These are phyloP conservation scores for Didymella exigua DNA, from an alignment of 2,329 filamentous ascomycete species.

Conservation along the genomic window DNA sequence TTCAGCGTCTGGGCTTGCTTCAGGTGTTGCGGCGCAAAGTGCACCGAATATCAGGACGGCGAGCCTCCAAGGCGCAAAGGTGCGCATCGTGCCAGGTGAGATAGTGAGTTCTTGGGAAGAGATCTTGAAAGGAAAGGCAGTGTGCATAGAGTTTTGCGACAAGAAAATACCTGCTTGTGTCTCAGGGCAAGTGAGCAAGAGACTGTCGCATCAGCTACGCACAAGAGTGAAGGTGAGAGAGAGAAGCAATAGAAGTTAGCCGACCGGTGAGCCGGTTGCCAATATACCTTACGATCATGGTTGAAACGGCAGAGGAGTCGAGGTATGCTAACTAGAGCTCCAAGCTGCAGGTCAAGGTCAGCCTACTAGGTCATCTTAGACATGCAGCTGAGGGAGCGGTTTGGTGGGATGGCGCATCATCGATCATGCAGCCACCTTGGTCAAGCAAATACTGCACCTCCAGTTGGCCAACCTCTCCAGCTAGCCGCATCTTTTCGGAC, in stretches of 20 bases:
- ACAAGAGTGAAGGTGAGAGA: conserved; percentile 2
- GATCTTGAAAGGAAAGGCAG: neutral
- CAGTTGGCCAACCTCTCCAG: neutral
- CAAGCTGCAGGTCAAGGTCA: conserved; percentile 36
- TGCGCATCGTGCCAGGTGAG: neutral
- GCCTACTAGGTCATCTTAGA: conserved; percentile 38
- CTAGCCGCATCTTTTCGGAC: conserved; percentile 20
- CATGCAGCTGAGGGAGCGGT: conserved; percentile 26
- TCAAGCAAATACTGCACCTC: neutral
- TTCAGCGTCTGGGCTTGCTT: conserved; percentile 34
- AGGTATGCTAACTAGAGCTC: conserved; percentile 33
- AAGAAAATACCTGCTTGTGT: neutral
- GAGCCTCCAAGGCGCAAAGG: neutral
- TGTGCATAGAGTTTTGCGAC: neutral
- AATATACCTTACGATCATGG: conserved; percentile 35
- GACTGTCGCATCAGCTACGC: neutral
- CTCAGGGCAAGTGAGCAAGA: neutral
- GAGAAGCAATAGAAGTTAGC: conserved; percentile 17
- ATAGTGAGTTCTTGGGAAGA: neutral
- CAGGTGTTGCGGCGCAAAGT: conserved; percentile 30
- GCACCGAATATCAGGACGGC: conserved; percentile 1
- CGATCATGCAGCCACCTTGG: conserved; percentile 12
- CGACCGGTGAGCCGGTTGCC: conserved; percentile 20
- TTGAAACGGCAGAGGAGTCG: conserved; percentile 28
- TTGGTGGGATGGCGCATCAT: conserved; percentile 29